A percentile compares a stretch with the other conserved stretches of the same genome.
These are phyloP conservation scores for Bimuria novae-zelandiae DNA, from an alignment of 2,329 filamentous ascomycete species.

Conservation along the genomic window DNA sequence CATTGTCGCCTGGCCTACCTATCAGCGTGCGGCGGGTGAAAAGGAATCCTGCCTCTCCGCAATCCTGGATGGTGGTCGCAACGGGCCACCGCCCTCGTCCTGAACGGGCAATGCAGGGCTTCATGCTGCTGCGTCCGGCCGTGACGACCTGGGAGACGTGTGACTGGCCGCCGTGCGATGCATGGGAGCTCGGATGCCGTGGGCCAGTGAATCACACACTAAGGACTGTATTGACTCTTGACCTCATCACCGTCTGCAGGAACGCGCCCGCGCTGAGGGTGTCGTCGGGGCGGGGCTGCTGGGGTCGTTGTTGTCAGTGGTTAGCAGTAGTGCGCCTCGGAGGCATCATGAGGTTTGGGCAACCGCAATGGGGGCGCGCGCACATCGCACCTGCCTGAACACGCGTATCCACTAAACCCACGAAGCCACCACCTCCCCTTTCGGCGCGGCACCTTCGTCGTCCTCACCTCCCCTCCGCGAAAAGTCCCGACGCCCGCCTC, in stretches of 20 bases:
- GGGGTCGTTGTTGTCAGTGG: not conserved
- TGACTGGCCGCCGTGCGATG: slow-evolving; percentile 1
- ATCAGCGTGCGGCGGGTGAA: slow-evolving; percentile 4
- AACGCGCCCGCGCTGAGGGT: not conserved
- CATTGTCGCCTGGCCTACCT: slow-evolving; percentile 1
- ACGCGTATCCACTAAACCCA: not conserved
- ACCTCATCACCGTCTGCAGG: slow-evolving; percentile 1
- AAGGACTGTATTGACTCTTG: not conserved
- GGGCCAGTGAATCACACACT: slow-evolving; percentile 7
- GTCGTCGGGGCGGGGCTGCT: not conserved
- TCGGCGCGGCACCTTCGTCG: not conserved
- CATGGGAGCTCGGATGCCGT: slow-evolving; percentile 2
- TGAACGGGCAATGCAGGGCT: slow-evolving; percentile 5
- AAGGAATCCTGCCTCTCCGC: slow-evolving; percentile 6
- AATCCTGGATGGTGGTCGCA: slow-evolving; percentile 7
- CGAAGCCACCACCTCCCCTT: slow-evolving; percentile 1
- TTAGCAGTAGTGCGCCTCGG: not conserved
- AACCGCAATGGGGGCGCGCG: not conserved
- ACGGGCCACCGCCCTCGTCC: slow-evolving; percentile 5
- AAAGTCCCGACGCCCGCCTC: slow-evolving; percentile 14
- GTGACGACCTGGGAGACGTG: not conserved
- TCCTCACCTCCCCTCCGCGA: not conserved
- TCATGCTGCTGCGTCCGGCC: not conserved
- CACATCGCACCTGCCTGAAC: not conserved
- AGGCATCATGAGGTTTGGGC: not conserved